Percentiles rank a stretch among this genome's conserved stretches.
phyloP scores from a whole-genome alignment of 768 basidiomycete species.

The Lactifluus piperatus region DNA sequence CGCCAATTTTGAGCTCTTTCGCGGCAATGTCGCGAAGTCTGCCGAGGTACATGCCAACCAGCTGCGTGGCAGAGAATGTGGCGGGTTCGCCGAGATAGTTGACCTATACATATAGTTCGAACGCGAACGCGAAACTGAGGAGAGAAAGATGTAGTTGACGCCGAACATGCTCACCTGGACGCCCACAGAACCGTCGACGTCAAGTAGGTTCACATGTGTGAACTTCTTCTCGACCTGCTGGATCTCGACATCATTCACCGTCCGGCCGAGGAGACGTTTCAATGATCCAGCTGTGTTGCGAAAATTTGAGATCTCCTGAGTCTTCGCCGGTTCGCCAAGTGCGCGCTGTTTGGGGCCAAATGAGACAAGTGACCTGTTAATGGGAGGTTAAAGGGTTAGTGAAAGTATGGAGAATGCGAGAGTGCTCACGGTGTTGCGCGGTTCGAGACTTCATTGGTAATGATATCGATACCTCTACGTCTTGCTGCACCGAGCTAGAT shows the following conservation, averaged over 20 bases:
- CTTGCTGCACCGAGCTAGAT: conserved; percentile 87
- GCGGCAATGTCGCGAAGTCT: conserved; percentile 85
- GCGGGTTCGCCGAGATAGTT: conserved; percentile 77
- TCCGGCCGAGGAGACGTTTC: conserved; percentile 84
- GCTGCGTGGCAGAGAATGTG: conserved; percentile 80
- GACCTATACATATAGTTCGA: conserved; percentile 46
- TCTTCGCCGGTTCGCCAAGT: conserved; percentile 95
- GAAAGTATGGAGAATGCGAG: background rate
- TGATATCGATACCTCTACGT: conserved; percentile 96
- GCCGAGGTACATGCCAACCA: conserved; percentile 84
- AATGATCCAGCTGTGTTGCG: conserved; percentile 92
- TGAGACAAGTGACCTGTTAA: conserved; percentile 77
- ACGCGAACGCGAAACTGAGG: conserved; percentile 15
- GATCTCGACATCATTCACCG: conserved; percentile 72
- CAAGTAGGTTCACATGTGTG: conserved; percentile 79
- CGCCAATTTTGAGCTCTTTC: conserved; percentile 74
- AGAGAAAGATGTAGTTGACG: background rate
- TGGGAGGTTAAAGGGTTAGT: background rate
- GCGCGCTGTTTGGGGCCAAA: conserved; percentile 87
- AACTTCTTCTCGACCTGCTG: conserved; percentile 83
- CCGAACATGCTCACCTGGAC: conserved; percentile 53
- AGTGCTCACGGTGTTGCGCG: conserved; percentile 83
- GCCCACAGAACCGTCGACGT: conserved; percentile 77
- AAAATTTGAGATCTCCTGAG: conserved; percentile 96
- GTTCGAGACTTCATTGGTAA: conserved; percentile 96